phyloP scores from a whole-genome alignment of 805 yeast species.

The Saturnispora dispora region DNA sequence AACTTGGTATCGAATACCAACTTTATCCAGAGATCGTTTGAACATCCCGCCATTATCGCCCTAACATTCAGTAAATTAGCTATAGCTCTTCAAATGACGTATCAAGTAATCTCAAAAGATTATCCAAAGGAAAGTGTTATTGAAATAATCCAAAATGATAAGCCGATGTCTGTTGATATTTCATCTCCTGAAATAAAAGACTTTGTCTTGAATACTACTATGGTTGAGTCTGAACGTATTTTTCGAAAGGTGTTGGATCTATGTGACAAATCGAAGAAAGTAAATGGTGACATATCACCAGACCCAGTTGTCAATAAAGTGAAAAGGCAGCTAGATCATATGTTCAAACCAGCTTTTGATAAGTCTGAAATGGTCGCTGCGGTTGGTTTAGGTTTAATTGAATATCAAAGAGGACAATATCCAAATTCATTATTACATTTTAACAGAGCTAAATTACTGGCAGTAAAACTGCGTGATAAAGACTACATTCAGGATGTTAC shows the following conservation, averaged over 20 bases:
- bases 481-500: slow-evolving; percentile 13
- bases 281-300: background rate
- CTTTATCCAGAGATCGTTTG: slow-evolving; percentile 15
- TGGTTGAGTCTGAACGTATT: slow-evolving; percentile 13
- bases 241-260: slow-evolving; percentile 11
- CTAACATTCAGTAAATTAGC: slow-evolving; percentile 16
- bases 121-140: slow-evolving; percentile 9
- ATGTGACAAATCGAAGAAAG: slow-evolving; percentile 12
- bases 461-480: slow-evolving; percentile 10
- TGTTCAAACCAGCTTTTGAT: slow-evolving; percentile 16
- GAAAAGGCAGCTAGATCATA: slow-evolving; percentile 9
- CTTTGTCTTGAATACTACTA: slow-evolving; percentile 13
- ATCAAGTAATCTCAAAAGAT: slow-evolving; percentile 9
- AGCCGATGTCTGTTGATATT: slow-evolving; percentile 9
- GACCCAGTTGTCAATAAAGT: slow-evolving; percentile 5
- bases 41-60: slow-evolving; percentile 16
- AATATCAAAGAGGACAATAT: slow-evolving; percentile 8
- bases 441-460: slow-evolving; percentile 13
- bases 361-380: slow-evolving; percentile 19
- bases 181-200: slow-evolving; percentile 13
- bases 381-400: slow-evolving; percentile 15
- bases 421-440: slow-evolving; percentile 12
- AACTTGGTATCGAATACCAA: slow-evolving; percentile 13
- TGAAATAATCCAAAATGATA: slow-evolving; percentile 10
- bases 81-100: slow-evolving; percentile 14